Evolutionary conservation across 2,329 filamentous ascomycete species (phyloP), one percentile per base, ranked within the genome.

Genomic region (Tolypocladium tundrense): DNA sequence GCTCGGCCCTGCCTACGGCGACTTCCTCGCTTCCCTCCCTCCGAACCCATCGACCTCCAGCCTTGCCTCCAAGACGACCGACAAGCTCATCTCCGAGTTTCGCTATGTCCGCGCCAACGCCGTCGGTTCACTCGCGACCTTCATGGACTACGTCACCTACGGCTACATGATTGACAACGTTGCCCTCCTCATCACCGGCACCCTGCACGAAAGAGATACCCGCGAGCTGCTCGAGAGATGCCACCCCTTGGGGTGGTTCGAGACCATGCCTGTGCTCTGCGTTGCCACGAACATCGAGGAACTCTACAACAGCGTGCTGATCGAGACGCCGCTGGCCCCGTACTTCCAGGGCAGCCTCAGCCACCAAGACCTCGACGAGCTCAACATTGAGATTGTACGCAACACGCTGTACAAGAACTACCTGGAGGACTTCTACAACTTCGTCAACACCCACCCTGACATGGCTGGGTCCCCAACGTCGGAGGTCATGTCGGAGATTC

Each of bases 161-260:
- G 93, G 92, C 61, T 99, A 99, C 81, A 99, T 99, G 94, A 99
- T 99, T 75, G 94, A 99, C 77, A 99, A 99, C 68, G 91, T 99
- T 56, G 94, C 95, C 43, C 87, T 99, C 45, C 85, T 99, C 68
- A 99, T 99, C 74, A 99, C 94, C 27, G 94, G 94, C 61, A 99
- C 94, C 14, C 83, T 99, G 37, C 94, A 99, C 76, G 95, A 99
- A 77, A 86, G 94, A 71, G 94, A 99, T 73, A 99, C 94, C 4
- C 87, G 92, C 60, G 94, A 99, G 76, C 83, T 99, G 62, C 79
- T 99, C 57, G 94, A 97, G 70, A 83, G 94, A 73, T 99, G 95
- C 75, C 95, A 99, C 68, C 94, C 94, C 8, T 83, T 99, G 9
- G 94, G 94, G 65, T 97, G 92, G 91, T 99, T 99, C 72, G 94